phyloP scores from a whole-genome alignment of 306 rosid species.

The Benincasa hispida region DNA sequence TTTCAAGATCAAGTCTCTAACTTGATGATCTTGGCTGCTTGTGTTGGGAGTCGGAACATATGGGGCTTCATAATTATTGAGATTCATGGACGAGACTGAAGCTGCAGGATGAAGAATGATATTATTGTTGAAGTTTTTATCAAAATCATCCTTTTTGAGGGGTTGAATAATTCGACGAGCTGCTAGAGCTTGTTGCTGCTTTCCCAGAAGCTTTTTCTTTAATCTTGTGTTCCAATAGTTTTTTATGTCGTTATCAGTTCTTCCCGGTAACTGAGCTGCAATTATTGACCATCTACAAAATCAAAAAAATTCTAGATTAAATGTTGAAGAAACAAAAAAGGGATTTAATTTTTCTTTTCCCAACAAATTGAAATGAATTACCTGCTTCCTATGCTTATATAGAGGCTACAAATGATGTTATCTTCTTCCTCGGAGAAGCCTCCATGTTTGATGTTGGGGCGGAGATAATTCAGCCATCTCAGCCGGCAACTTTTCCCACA shows the following conservation, averaged over 20 bases:
- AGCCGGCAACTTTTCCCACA: slow-evolving; percentile 98
- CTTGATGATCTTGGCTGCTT: slow-evolving; percentile 7
- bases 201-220: slow-evolving; percentile 85
- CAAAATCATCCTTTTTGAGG: slow-evolving; percentile 25
- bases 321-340: neutral
- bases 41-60: slow-evolving; percentile 31
- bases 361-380: too few relatives aligned
- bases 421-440: slow-evolving; percentile 95
- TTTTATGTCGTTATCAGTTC: slow-evolving; percentile 93
- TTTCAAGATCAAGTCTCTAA: slow-evolving; percentile 29
- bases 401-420: slow-evolving; percentile 79
- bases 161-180: slow-evolving; percentile 21
- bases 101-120: neutral
- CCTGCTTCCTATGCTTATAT: slow-evolving; percentile 95
- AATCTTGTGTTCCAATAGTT: slow-evolving; percentile 94
- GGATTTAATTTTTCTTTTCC: neutral
- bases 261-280: slow-evolving; percentile 88
- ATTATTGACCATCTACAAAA: slow-evolving; percentile 80
- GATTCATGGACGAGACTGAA: slow-evolving; percentile 6
- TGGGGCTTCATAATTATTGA: slow-evolving; percentile 15
- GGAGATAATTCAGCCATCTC: slow-evolving; percentile 87
- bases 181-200: slow-evolving; percentile 44
- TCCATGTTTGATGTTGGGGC: slow-evolving; percentile 91
- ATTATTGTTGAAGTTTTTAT: slow-evolving; percentile 10
- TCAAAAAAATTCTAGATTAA: too few relatives aligned